Conservation (phyloP, 179 eudicot species). For the Drosera spatulata region DNA sequence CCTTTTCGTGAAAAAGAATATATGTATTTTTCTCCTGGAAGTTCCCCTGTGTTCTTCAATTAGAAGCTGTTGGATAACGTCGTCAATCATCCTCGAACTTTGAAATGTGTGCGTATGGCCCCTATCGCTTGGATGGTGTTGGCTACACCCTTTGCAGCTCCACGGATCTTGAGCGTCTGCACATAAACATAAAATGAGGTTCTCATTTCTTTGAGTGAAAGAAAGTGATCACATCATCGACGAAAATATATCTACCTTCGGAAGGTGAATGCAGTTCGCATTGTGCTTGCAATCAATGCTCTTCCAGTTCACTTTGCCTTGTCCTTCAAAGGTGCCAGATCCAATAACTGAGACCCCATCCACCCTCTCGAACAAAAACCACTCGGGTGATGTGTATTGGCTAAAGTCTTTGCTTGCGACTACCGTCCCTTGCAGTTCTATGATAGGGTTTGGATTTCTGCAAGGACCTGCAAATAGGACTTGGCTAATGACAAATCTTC, state of each 20-base stretch:
- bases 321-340: conserved; percentile 28
- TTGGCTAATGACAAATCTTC: conserved; percentile 29
- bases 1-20: too few relatives aligned
- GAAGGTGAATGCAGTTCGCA: conserved; percentile 26
- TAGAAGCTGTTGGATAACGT: too few relatives aligned
- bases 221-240: too few relatives aligned
- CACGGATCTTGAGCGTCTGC: too few relatives aligned
- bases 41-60: too few relatives aligned
- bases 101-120: too few relatives aligned
- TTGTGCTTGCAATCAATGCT: conserved; percentile 10
- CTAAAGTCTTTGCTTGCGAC: conserved; percentile 24
- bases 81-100: too few relatives aligned
- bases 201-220: too few relatives aligned
- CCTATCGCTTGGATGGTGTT: too few relatives aligned
- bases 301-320: conserved; percentile 24
- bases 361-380: conserved; percentile 21
- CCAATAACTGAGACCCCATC: conserved; percentile 28
- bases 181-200: too few relatives aligned
- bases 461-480: conserved; percentile 50
- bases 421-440: conserved; percentile 32
- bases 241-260: conserved; percentile 23
- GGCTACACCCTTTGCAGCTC: too few relatives aligned
- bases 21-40: too few relatives aligned
- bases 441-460: conserved; percentile 12
- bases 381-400: conserved; percentile 14